Base-by-base conservation (phyloP, 164 flowering plant genomes). In the Liquidambar formosana region DNA sequence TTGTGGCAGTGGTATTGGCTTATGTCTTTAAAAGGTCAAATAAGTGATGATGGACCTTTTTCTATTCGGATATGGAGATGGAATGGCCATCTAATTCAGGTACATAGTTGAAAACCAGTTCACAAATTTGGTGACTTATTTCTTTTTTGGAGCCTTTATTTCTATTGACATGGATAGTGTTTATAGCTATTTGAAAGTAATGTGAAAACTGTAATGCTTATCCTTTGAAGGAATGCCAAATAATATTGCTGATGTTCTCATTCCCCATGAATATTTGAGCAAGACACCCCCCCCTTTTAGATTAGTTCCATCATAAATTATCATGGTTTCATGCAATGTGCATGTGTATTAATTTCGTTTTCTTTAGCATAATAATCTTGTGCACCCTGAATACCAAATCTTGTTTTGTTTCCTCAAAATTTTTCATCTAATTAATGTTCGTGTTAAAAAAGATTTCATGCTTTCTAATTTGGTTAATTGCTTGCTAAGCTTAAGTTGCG, bases 1-100 rank as follows among this genome's bases (percentile, higher is more conserved):
- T 75, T 78, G 38, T 74, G 67, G 72, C 85, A 93, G 98, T 91
- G 98, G 96, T 91, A 88, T 78, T 82, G 84, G 87, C 86, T 88
- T 58, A 23, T 85, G 84, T 79, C 91, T 63, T 76, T 80, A 63
- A 89, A 78, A 78, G 79, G 87, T 74, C 88, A 78, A 67, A 65
- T 5, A 70, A 63, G 45, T 47, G 60, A 71, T 26, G 80, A 64
- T 62, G 86, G 73, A 68, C 64, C 38, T 11, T 75, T 66, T 76
- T 44, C 83, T 60, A 67, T 76, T 52, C 75, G 92, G 70, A 81
- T 84, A 58, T 93, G 97, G 97, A 80, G 91, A 80, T 93, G 97
- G 97, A 86, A 85, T 12, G 90, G 88, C 45, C 72, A 81, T 83
- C 76, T 89, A 53, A 77, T 90, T 76, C 96, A 89, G 91, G 96